Evolutionary conservation across 2,329 filamentous ascomycete genomes (phyloP), one percentile per base, ranked within the genome.

Genomic region (Orbilia javanica): DNA sequence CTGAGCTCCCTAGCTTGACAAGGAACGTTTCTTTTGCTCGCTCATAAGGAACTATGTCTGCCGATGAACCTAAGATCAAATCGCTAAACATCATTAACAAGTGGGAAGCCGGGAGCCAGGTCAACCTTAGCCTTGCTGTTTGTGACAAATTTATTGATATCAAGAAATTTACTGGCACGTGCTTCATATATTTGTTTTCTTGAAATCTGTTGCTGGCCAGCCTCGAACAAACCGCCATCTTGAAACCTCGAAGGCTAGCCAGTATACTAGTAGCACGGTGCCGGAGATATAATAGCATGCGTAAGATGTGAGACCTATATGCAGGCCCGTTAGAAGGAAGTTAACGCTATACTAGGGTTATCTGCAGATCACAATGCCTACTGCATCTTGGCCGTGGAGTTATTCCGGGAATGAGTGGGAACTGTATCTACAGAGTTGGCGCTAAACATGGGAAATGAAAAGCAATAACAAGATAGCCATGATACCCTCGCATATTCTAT

Each of bases 271-370:
- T 22, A 48, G 15, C 29, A 46, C 7, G 25, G 13, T 6, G n/a
- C 13, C 57, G 63, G 42, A 62, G 57, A 64, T 72, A 46, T 57
- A 52, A 29, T 22, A 34, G n/a, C 31, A 72, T 46, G 34, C 36
- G 25, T 15, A 48, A 4, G 53, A 62, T 27, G 60, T 73, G 62
- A 66, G 69, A 73, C 69, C 34, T 64, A 44, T 29, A 71, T 53
- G 55, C 36, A 63, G 3, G 44, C 50, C 31, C 52, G 52, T 62
- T 62, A 31, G 22, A 10, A 46, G n/a, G n/a, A n/a, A n/a, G n/a
- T n/a, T 63, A 57, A 20, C 52, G 62, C 48, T 36, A 46, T 18
- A 15, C 67, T 42, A 31, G 65, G 66, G 52, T 62, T 20, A 68
- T 31, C 25, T 48, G 42, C 53, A 62, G 42, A 64, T 64, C 22